These are phyloP conservation scores for Corymbia maculata DNA, from an alignment of 345 rosid species.

Conservation along the genomic window DNA sequence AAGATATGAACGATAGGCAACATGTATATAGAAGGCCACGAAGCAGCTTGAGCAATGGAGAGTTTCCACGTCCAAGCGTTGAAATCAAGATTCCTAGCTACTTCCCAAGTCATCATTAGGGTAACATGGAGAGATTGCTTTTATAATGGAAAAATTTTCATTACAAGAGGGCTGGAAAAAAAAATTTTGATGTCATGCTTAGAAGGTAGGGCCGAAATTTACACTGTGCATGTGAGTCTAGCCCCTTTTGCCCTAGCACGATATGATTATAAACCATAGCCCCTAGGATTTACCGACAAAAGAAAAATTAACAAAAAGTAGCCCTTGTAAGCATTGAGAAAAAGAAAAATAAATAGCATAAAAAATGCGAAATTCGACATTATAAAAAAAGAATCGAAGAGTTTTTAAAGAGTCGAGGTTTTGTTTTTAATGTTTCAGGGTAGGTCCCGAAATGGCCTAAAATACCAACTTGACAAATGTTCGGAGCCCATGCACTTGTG, in stretches of 20 bases:
- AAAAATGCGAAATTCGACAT: background rate
- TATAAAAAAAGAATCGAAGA: background rate
- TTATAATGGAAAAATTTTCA: background rate
- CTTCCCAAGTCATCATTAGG: background rate
- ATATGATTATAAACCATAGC: background rate
- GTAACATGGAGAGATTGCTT: background rate
- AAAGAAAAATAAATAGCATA: background rate
- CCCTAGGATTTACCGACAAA: background rate
- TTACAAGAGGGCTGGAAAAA: background rate
- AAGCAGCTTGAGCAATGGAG: background rate
- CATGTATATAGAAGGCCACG: background rate
- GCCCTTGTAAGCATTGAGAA: background rate
- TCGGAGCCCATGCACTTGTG: background rate
- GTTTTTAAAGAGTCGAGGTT: background rate
- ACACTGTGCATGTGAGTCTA: background rate
- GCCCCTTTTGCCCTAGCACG: background rate
- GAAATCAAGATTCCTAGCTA: background rate
- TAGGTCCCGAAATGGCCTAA: accelerated
- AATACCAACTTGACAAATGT: background rate
- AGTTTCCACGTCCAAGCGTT: background rate
- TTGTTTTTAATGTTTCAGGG: background rate
- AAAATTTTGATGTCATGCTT: background rate
- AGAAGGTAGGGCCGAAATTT: background rate
- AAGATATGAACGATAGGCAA: background rate
- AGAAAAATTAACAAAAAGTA: background rate